Conservation (phyloP, 495 filamentous ascomycete species). For the Penicillium bovifimosum region DNA sequence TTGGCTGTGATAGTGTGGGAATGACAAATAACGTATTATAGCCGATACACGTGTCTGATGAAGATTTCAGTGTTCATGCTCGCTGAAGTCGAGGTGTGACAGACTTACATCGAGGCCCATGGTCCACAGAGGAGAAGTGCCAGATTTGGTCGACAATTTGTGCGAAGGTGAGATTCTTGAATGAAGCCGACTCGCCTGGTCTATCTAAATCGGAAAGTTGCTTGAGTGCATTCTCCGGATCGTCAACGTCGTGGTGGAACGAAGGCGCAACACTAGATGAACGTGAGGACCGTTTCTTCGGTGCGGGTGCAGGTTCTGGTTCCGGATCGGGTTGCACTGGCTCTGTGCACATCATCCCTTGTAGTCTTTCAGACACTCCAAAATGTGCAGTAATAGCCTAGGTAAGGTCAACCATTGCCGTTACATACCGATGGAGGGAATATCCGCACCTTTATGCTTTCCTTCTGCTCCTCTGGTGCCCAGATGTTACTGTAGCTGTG, state of each 20-base stretch:
- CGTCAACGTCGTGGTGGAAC: slow-evolving; percentile 18
- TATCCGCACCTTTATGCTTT: slow-evolving; percentile 41
- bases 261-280: slow-evolving; percentile 5
- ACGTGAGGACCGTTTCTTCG: slow-evolving; percentile 13
- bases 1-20: slow-evolving; percentile 26
- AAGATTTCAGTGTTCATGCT: not conserved
- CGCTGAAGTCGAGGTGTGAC: not conserved
- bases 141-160: slow-evolving; percentile 56
- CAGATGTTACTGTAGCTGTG: slow-evolving; percentile 58
- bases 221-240: slow-evolving; percentile 34
- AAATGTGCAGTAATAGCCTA: slow-evolving; percentile 48
- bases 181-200: slow-evolving; percentile 21
- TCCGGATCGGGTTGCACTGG: slow-evolving; percentile 32
- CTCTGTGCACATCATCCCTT: slow-evolving; percentile 59
- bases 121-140: slow-evolving; percentile 61
- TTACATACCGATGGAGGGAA: not conserved
- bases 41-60: slow-evolving; percentile 68
- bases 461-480: slow-evolving; percentile 56
- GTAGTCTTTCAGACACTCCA: slow-evolving; percentile 61
- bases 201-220: slow-evolving; percentile 19
- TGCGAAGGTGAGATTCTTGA: slow-evolving; percentile 33
- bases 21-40: slow-evolving; percentile 72
- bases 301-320: slow-evolving; percentile 8
- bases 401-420: not conserved
- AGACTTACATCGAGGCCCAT: slow-evolving; percentile 48